A percentile compares a stretch with the other conserved stretches of the same genome.
phyloP scores from a whole-genome alignment of 2,329 filamentous ascomycete species.

The Neurospora sp. region DNA sequence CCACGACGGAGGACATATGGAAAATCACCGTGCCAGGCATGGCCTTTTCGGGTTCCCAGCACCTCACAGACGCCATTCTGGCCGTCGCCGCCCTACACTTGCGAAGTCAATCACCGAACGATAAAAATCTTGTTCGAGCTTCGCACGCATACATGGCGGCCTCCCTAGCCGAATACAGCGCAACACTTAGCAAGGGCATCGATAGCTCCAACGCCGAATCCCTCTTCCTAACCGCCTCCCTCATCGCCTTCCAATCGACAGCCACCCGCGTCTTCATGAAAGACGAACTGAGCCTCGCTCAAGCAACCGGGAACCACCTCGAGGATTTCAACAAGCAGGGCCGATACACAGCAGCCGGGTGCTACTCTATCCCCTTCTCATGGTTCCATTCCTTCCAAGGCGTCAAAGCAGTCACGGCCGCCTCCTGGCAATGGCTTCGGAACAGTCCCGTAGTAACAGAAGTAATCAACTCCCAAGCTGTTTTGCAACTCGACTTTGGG shows the following conservation, averaged over 20 bases:
- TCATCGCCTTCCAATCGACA: constrained; percentile 59
- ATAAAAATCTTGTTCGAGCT: constrained; percentile 49
- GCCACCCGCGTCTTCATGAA: constrained; percentile 53
- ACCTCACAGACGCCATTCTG: constrained; percentile 53
- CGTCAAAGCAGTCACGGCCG: constrained; percentile 54
- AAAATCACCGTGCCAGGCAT: constrained; percentile 48
- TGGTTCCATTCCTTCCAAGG: constrained; percentile 62
- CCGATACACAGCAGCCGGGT: constrained; percentile 17
- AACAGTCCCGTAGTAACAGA: constrained; percentile 46
- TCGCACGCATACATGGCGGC: constrained; percentile 58
- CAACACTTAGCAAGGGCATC: constrained; percentile 45
- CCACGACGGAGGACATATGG: constrained; percentile 47
- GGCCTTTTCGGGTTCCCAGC: constrained; percentile 48
- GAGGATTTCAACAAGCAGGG: constrained; percentile 8
- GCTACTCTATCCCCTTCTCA: constrained; percentile 49
- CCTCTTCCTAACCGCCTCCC: constrained; percentile 50
- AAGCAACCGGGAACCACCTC: constrained; percentile 26
- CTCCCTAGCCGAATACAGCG: constrained; percentile 50
- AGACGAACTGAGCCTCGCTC: constrained; percentile 33
- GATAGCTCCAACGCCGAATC: constrained; percentile 50
- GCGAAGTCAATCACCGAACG: constrained; percentile 45
- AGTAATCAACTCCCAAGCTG: constrained; percentile 55
- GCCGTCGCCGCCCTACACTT: constrained; percentile 56
- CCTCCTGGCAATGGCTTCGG: constrained; percentile 55
- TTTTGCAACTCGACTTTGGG: constrained; percentile 49